A percentile compares a stretch with the other conserved stretches of the same genome.
These are phyloP conservation scores for Carex myosuroides DNA, from an alignment of 176 grass and related monocot species.

Conservation along the genomic window DNA sequence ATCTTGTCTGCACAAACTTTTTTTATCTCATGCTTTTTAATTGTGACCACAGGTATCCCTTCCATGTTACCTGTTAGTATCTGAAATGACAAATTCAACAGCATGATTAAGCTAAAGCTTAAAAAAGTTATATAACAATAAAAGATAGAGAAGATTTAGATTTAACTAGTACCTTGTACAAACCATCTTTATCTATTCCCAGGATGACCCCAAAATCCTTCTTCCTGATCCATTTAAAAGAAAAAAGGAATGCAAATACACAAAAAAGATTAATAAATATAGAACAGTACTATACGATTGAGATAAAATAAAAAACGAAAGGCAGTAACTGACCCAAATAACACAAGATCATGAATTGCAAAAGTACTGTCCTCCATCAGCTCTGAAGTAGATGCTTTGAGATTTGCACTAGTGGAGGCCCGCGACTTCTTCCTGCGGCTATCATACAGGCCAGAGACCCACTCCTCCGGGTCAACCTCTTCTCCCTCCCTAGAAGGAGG, in stretches of 20 bases:
- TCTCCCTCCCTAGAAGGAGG: conserved; percentile 35
- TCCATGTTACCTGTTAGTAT: conserved; percentile 74
- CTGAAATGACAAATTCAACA: conserved; percentile 25
- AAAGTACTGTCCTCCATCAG: conserved; percentile 32
- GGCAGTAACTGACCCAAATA: conserved; percentile 65
- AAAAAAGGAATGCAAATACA: conserved; percentile 16
- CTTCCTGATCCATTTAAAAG: conserved; percentile 42
- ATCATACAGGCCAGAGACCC: conserved; percentile 66
- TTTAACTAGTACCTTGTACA: conserved; percentile 39
- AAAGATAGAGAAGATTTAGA: not conserved
- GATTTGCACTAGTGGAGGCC: conserved; percentile 41
- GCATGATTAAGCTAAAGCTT: conserved; percentile 18
- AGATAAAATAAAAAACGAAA: not conserved
- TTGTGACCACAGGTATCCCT: conserved; percentile 39
- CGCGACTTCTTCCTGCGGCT: conserved; percentile 39
- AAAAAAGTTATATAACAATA: not conserved
- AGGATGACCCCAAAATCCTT: conserved; percentile 88
- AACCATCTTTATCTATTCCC: conserved; percentile 79
- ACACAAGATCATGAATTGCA: conserved; percentile 83
- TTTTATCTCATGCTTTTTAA: conserved; percentile 75
- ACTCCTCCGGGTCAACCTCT: conserved; percentile 45
- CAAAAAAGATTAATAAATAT: not conserved
- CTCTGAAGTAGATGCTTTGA: conserved; percentile 49
- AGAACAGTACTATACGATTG: not conserved
- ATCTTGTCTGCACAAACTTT: conserved; percentile 74